phyloP scores from a whole-genome alignment of 2,329 filamentous ascomycete species.

The Macrophomina phaseolina region DNA sequence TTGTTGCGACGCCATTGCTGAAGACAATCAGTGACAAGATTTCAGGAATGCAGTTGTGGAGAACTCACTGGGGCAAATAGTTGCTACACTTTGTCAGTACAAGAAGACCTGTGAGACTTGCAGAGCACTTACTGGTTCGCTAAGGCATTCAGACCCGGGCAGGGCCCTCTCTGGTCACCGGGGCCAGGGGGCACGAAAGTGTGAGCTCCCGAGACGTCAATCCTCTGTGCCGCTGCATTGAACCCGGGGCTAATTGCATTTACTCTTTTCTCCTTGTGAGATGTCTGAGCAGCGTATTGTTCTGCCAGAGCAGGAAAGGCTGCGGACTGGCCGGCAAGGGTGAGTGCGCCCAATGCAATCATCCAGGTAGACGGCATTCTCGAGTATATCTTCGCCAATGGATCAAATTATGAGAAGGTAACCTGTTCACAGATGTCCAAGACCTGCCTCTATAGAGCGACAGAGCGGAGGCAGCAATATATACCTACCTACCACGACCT shows the following conservation, averaged over 20 bases:
- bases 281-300: neutral
- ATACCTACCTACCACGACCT: neutral
- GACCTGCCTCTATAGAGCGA: neutral
- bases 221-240: slow-evolving; percentile 12
- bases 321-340: slow-evolving; percentile 10
- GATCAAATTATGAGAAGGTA: neutral
- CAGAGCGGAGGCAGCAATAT: neutral
- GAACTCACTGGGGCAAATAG: neutral
- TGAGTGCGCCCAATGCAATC: neutral
- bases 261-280: slow-evolving; percentile 12
- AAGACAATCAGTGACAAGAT: neutral
- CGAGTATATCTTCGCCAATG: neutral
- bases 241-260: slow-evolving; percentile 4
- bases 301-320: slow-evolving; percentile 12
- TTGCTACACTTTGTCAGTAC: neutral
- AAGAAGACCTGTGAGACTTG: no score
- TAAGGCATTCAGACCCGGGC: slow-evolving; percentile 15
- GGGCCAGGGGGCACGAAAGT: slow-evolving; percentile 5
- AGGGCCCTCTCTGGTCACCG: slow-evolving; percentile 4
- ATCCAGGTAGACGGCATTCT: slow-evolving; percentile 10
- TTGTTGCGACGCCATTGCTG: slow-evolving; percentile 15
- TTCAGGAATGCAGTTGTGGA: neutral
- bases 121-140: slow-evolving; percentile 5
- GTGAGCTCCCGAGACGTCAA: slow-evolving; percentile 19
- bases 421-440: neutral